A percentile compares a stretch with the other conserved stretches of the same genome.
Conservation (phyloP, 371 early-diverging fungal genomes). For the Mortierella sp. region DNA sequence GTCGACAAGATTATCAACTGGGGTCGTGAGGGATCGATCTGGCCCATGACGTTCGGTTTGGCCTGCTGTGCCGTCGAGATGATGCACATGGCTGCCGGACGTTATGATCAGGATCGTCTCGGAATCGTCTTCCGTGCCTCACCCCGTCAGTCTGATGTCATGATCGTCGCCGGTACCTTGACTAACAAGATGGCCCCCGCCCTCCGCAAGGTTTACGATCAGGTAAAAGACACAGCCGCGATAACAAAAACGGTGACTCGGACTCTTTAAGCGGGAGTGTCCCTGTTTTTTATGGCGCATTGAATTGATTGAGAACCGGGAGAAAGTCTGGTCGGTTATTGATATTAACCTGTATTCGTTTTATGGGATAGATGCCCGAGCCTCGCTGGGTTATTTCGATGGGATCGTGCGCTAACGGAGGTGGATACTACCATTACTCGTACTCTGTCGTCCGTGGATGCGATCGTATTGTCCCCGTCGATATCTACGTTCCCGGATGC, state of each 20-base stretch:
- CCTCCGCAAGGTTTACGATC: constrained; percentile 95
- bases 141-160: constrained; percentile 98
- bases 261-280: no score
- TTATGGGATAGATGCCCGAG: constrained; percentile 88
- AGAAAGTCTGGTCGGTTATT: no score
- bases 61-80: constrained; percentile 97
- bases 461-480: constrained; percentile 97
- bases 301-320: no score
- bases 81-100: constrained; percentile 98
- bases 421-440: constrained; percentile 99
- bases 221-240: no score
- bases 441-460: constrained; percentile 97
- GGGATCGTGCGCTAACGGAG: constrained; percentile 99
- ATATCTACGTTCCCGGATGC: constrained; percentile 98
- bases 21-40: constrained; percentile 93
- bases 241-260: no score
- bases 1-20: constrained; percentile 94
- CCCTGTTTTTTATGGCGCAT: no score
- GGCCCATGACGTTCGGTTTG: constrained; percentile 98
- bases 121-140: constrained; percentile 98
- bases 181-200: constrained; percentile 99
- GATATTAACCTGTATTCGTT: no score
- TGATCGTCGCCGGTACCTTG: constrained; percentile 98
- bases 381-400: constrained; percentile 99
- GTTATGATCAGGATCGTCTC: constrained; percentile 98